Base-by-base conservation (phyloP, 129 eudicot genomes). In the Scalesia atractyloides region DNA sequence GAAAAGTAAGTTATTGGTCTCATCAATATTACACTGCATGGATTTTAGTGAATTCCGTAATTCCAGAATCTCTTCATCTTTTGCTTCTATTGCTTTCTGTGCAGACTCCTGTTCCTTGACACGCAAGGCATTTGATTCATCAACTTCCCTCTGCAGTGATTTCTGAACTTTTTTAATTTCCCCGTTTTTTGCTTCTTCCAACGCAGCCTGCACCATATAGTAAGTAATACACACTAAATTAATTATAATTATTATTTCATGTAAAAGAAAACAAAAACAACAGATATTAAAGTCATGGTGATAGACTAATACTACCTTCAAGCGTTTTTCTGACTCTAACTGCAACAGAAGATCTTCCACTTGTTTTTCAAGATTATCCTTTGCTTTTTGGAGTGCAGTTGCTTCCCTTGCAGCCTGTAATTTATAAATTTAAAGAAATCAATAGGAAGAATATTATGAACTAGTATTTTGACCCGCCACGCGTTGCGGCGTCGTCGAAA, bases 351-450 rank as follows among this genome's bases (percentile, higher is more conserved):
- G 97, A 66, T 93, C 97, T 90, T 89, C 97, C 81, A 90, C 86
- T 69, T 81, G 88, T 77, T 93, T 93, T 76, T 90, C 97, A 76
- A 93, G 96, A 73, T 82, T 93, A 76, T 90, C 89, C 84, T 93
- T 93, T 22, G 96, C 97, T 86, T 86, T 92, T 81, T 88, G 87
- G 47, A 93, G 98, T 24, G 90, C 96, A 50, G 85, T 93, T 63
- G 97, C 87, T 89, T 93, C 97, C 78, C 78, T 87, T 61, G 97
- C 85, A 46, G 86, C 98, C 98, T 93, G 70, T 18, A 79, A 26
- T 68, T 75, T 61, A 47, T 64, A 68, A 68, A 50, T 64, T 53
- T 7, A 67, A 48, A 37, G 9, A 41, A n/a, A 52, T 14, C 22
- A 10, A 46, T 34, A 30, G 43, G 46, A 52, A 57, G 20, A 69